Evolutionary conservation across 1,284 basidiomycete genomes (phyloP).

Genomic region (Irpex rosettiformis): DNA sequence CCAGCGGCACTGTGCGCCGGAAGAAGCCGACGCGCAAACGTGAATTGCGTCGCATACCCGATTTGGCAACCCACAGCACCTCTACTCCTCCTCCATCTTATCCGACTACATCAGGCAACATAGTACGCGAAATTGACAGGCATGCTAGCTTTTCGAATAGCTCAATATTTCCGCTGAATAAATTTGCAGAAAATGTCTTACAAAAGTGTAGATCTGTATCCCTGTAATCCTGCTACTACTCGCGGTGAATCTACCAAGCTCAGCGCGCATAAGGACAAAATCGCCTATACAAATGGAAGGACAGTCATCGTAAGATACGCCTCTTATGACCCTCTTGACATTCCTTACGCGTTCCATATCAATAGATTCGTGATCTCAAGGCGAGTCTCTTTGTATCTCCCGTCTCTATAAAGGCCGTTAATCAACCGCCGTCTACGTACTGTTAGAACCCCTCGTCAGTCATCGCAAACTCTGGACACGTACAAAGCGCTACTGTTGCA

Average conservation of each 20-base stretch:
- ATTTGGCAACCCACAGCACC: neutral
- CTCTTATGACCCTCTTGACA: neutral
- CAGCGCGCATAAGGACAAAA: constrained; percentile 77
- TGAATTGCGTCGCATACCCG: neutral
- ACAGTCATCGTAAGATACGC: constrained; percentile 76
- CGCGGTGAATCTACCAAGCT: constrained; percentile 82
- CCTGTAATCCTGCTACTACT: constrained; percentile 73
- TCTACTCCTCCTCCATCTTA: neutral
- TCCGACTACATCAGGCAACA: neutral
- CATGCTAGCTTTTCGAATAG: neutral
- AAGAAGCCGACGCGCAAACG: neutral
- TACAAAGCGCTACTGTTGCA: constrained; percentile 85
- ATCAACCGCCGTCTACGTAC: neutral
- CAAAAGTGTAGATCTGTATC: constrained; percentile 55
- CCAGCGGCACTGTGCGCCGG: neutral
- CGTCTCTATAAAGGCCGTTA: neutral
- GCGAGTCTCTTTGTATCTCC: constrained; percentile 27
- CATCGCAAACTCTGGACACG: constrained; percentile 74
- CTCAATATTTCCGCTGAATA: neutral
- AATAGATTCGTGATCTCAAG: constrained; percentile 60
- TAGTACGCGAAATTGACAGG: neutral
- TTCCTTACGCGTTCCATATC: neutral
- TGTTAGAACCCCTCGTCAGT: constrained; percentile 54
- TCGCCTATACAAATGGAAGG: constrained; percentile 86
- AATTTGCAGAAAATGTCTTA: constrained; percentile 47